Base-by-base conservation (phyloP, 345 rosid genomes). In the Eucalyptus tenuipes region DNA sequence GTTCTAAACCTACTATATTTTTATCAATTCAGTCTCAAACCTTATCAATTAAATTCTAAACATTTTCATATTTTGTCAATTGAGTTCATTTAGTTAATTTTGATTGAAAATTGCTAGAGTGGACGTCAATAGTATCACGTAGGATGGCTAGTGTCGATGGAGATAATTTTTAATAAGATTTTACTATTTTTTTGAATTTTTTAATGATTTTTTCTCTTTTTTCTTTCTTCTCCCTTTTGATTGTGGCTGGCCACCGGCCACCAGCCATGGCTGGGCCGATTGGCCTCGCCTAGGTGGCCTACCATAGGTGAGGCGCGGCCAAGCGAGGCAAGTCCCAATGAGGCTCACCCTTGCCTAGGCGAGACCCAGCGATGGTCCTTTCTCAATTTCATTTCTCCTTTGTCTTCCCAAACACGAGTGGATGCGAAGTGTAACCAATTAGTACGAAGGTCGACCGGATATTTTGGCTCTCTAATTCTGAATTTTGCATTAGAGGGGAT, bases 181-280 rank as follows among this genome's bases (percentile, higher is more conserved):
- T 18, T 7, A 18, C 0, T 7, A 52, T 7, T 52, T 52, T 52
- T 49, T 52, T 52, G 10, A 52, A 52, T 18, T 3, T 52, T 8
- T 52, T 4, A 7, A 52, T 52, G 1, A 18, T 52, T 52, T 52
- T 52, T 52, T 52, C 10, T 8, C 10, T 20, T 52, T 20, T 20
- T 52, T 8, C 5, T 52, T 20, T 52, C 1, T 52, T 52, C 5
- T 52, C 25, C 57, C 25, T 20, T 7, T 52, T 52, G 25, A 24
- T 0, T 8, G 0, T 1, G 57, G 25, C 8, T 52, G 55, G 10
- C 24, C 55, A 18, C 4, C 2, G 0, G 2, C 55, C 24, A 52
- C 57, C 57, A 0, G 5, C 57, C 25, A 52, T 52, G 57, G 57
- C 25, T 4, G 0, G 4, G 57, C 10, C 1, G 0, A 2, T 52